Evolutionary conservation across 108 stramenopile genomes (phyloP).

Genomic region (Asterionellopsis glacialis): DNA sequence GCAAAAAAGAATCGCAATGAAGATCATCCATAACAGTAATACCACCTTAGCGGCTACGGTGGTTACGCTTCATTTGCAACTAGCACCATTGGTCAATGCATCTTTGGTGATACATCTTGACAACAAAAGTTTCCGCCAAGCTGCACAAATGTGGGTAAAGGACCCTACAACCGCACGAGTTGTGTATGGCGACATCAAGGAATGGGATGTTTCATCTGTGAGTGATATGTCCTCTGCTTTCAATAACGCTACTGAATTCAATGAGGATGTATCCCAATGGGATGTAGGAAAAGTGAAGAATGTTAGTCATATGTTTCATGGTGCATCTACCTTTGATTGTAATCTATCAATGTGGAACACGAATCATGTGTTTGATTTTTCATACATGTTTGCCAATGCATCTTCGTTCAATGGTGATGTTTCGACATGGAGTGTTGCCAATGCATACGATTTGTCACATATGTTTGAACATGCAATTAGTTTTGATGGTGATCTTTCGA

Average conservation of each 20-base stretch:
- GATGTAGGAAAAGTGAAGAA: conserved; percentile 5
- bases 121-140: not conserved
- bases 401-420: conserved; percentile 14
- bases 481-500: conserved; percentile 10
- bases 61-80: too few relatives aligned
- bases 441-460: not conserved
- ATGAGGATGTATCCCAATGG: conserved; percentile 16
- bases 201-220: conserved; percentile 16
- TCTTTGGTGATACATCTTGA: too few relatives aligned
- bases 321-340: conserved; percentile 14
- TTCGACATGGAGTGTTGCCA: conserved; percentile 4
- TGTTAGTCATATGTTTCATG: conserved; percentile 9
- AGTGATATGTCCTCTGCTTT: conserved; percentile 10
- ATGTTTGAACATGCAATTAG: conserved; percentile 15
- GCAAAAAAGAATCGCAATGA: too few relatives aligned
- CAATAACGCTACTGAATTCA: conserved; percentile 4
- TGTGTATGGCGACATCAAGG: conserved; percentile 5
- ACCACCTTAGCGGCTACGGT: too few relatives aligned
- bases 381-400: conserved; percentile 10
- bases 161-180: not conserved
- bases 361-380: not conserved
- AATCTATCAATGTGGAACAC: conserved; percentile 12
- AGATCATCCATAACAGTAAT: too few relatives aligned
- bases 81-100: too few relatives aligned
- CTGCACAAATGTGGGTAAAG: not conserved